phyloP scores from a whole-genome alignment of 371 early-diverging fungal genomes.

The Mucor circinelloides region DNA sequence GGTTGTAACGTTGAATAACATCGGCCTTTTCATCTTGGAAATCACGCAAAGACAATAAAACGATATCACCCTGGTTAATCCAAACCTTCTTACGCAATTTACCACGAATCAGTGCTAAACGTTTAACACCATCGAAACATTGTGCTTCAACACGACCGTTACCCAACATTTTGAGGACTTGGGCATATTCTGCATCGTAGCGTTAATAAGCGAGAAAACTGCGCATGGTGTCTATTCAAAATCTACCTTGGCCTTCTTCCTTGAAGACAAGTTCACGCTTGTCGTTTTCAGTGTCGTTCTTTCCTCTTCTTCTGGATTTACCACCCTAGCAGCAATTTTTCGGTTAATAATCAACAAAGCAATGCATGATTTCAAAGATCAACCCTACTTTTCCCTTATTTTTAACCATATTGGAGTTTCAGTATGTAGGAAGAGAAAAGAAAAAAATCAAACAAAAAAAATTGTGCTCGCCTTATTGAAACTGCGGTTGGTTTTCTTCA shows the following conservation, averaged over 20 bases:
- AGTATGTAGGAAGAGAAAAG: conserved; percentile 1
- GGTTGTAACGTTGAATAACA: conserved; percentile 96
- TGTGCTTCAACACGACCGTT: conserved; percentile 95
- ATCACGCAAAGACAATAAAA: conserved; percentile 94
- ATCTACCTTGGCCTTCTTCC: conserved; percentile 88
- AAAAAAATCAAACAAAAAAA: conserved; percentile 6
- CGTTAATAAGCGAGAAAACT: background rate
- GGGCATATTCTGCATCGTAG: conserved; percentile 85
- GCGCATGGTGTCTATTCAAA: background rate
- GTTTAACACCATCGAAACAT: conserved; percentile 93
- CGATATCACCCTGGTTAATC: conserved; percentile 97
- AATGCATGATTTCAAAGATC: background rate
- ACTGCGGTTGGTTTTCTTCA: conserved; percentile 20
- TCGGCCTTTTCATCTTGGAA: conserved; percentile 98
- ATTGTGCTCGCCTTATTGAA: conserved; percentile 11
- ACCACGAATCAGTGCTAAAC: conserved; percentile 97
- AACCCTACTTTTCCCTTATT: conserved; percentile 32
- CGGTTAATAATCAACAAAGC: background rate
- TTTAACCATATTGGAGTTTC: conserved; percentile 26
- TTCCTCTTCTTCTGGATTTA: conserved; percentile 96
- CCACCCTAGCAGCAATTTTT: conserved; percentile 73
- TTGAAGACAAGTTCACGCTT: conserved; percentile 96
- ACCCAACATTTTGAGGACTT: conserved; percentile 95
- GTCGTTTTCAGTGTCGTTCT: conserved; percentile 93
- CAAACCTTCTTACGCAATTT: conserved; percentile 97